Base-by-base conservation (phyloP, 768 basidiomycete species). In the Bullera alba region DNA sequence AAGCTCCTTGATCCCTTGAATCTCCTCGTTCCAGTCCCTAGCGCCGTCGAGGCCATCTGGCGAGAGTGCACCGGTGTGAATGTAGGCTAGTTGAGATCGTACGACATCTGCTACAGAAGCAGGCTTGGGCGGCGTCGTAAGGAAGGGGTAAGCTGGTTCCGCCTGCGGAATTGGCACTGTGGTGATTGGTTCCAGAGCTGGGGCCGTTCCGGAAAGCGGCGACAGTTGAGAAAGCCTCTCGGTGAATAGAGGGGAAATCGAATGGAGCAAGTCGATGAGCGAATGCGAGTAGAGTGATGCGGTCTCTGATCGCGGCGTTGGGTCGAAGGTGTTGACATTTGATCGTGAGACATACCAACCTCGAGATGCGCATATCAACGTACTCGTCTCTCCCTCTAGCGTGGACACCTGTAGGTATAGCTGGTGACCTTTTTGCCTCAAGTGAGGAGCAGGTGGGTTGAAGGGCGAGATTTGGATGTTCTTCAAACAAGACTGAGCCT, bases 11-110 rank as follows among this genome's bases (percentile, higher is more conserved):
- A 71, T 71, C 50, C 72, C 69, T 42, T 73, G 71, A 25, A 75
- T 66, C 59, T 77, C 76, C 54, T 76, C 76, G 63, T 76, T 77
- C 76, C 76, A 77, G 47, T 77, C 76, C 42, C 75, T 56, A 5
- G 75, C 70, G 28, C 59, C 67, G 39, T 76, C 75, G 8, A 77
- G 62, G 5, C 61, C 63, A 10, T 76, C 75, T 7, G 69, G 65
- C 14, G 59, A 65, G 28, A 61, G 71, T 3, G 74, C 67, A 1
- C 74, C 73, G 0, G 75, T 76, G 43, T 74, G 68, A 19, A 76
- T 63, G 63, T 71, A 77, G 1, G 75, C 75, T 12, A 74, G 58
- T 57, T 77, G 76, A 16, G 74, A 72, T 25, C 75, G 61, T 26
- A 75, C 55, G 16, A 71, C 56, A 42, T 77, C 76, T 8, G 75